Percentiles rank a stretch among this genome's conserved stretches.
Conservation (phyloP, 345 rosid species). For the Linum lewisii region DNA sequence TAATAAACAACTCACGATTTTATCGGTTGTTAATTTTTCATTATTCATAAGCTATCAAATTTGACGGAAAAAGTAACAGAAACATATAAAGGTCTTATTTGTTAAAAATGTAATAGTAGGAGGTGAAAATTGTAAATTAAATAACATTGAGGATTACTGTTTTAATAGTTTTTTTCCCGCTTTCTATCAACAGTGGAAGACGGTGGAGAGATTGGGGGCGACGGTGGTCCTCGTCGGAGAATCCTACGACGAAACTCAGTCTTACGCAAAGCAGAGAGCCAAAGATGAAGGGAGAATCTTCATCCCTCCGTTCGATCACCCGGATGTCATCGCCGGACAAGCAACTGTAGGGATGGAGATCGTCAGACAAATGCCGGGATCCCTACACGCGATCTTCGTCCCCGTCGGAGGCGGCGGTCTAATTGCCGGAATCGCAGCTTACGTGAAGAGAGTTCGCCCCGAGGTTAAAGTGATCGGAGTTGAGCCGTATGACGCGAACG, state of each 20-base stretch:
- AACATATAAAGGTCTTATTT: no score
- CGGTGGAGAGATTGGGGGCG: constrained; percentile 77
- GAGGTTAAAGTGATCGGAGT: constrained; percentile 96
- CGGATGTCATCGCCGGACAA: constrained; percentile 85
- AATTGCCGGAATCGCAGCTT: constrained; percentile 96
- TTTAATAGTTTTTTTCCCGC: neutral
- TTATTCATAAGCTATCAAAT: no score
- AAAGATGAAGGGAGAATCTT: constrained; percentile 62
- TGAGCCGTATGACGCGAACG: constrained; percentile 89
- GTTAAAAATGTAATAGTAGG: no score
- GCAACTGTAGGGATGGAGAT: constrained; percentile 98
- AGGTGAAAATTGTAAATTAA: neutral
- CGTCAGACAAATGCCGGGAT: constrained; percentile 56
- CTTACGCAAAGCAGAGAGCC: constrained; percentile 68
- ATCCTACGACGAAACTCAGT: constrained; percentile 84
- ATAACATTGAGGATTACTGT: neutral
- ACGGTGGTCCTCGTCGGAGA: constrained; percentile 82
- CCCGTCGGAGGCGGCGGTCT: constrained; percentile 98
- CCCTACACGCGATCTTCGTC: constrained; percentile 86
- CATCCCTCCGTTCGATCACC: constrained; percentile 96
- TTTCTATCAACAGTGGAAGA: constrained; percentile 53
- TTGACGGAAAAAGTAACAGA: no score
- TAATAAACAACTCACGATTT: no score
- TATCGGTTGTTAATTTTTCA: no score
- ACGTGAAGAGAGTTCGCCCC: constrained; percentile 76